These are phyloP conservation scores for Termitomyces sp. DNA, from an alignment of 768 basidiomycete species.

Conservation along the genomic window DNA sequence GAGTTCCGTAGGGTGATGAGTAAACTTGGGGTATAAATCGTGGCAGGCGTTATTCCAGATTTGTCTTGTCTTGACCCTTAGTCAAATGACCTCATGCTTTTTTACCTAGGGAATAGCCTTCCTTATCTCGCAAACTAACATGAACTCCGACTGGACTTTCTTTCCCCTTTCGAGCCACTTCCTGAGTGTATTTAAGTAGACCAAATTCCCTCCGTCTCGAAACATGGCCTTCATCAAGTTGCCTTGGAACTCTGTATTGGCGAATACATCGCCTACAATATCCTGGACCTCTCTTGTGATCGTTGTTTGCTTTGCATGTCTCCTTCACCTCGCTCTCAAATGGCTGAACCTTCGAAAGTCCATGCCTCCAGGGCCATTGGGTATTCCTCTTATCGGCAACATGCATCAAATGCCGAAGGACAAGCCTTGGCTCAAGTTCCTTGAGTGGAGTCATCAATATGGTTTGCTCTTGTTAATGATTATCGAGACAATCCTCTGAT, in stretches of 20 bases:
- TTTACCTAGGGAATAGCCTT: background rate
- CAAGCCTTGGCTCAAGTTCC: conserved; percentile 48
- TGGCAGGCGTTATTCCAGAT: background rate
- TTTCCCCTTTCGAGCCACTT: background rate
- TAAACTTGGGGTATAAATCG: background rate
- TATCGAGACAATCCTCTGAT: background rate
- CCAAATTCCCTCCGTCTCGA: background rate
- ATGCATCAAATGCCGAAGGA: conserved; percentile 38
- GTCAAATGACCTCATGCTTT: conserved; percentile 2
- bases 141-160: background rate
- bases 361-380: conserved; percentile 46
- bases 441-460: conserved; percentile 43
- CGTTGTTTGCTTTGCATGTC: conserved; percentile 15
- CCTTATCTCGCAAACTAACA: background rate
- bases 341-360: conserved; percentile 28
- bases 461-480: conserved; percentile 25
- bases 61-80: background rate
- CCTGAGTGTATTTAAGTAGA: background rate
- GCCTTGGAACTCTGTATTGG: background rate
- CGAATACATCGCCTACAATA: background rate
- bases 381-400: conserved; percentile 44
- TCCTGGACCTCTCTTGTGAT: background rate
- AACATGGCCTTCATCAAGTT: background rate
- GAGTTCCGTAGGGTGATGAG: conserved; percentile 18
- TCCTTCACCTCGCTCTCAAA: conserved; percentile 22